Percentiles rank a stretch among this genome's conserved stretches.
Conservation (phyloP, 2,329 filamentous ascomycete genomes). For the Plenodomus lindquistii region DNA sequence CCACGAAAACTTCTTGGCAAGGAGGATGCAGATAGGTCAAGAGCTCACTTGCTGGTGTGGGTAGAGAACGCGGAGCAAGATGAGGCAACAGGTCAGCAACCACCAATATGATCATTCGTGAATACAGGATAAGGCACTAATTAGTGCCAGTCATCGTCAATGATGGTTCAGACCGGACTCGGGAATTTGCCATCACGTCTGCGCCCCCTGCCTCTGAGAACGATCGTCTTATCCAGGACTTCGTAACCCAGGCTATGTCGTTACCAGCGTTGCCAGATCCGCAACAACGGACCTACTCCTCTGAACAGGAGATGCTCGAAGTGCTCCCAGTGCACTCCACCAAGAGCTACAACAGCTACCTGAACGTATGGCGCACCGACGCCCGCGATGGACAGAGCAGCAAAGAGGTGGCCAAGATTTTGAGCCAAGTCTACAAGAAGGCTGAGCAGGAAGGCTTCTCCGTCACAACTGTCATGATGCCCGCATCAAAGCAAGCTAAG, state of each 20-base stretch:
- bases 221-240: conserved; percentile 41
- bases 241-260: conserved; percentile 40
- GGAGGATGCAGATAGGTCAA: conserved; percentile 21
- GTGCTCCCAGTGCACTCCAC: background rate
- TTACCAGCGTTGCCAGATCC: conserved; percentile 33
- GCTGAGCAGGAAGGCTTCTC: conserved; percentile 23
- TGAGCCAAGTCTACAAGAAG: conserved; percentile 14
- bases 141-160: conserved; percentile 27
- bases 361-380: conserved; percentile 29
- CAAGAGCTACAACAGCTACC: conserved; percentile 32
- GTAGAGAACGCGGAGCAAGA: conserved; percentile 46
- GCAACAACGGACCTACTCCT: conserved; percentile 28
- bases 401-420: conserved; percentile 16
- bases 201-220: conserved; percentile 40
- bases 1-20: conserved; percentile 47
- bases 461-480: conserved; percentile 46
- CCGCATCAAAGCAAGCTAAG: conserved; percentile 36
- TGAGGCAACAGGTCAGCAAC: conserved; percentile 35
- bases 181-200: conserved; percentile 38
- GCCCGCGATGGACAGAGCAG: conserved; percentile 22
- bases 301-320: conserved; percentile 16
- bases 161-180: conserved; percentile 16
- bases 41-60: conserved; percentile 43
- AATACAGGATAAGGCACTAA: conserved; percentile 14
- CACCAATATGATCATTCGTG: background rate